Percentiles rank a stretch among this genome's conserved stretches.
Conservation (phyloP, 1,139 yeast genomes). For the Debaryomyces subglobosus region DNA sequence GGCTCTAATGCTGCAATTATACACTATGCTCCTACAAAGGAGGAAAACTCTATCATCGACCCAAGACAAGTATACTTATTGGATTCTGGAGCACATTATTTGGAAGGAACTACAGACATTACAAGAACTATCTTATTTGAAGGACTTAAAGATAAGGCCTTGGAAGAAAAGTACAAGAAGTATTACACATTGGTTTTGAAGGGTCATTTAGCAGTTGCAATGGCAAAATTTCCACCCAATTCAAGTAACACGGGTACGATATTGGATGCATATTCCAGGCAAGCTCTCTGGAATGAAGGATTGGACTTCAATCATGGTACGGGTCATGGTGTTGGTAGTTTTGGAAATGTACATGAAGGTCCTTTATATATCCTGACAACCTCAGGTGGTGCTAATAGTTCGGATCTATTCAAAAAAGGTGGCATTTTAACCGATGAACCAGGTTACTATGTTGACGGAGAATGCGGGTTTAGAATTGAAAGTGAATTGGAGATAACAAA, state of each 20-base stretch:
- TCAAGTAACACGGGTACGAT: conserved; percentile 43
- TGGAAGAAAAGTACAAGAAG: conserved; percentile 33
- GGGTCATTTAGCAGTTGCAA: conserved; percentile 58
- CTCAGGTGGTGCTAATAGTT: conserved; percentile 35
- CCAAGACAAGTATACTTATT: conserved; percentile 45
- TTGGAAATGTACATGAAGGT: conserved; percentile 59
- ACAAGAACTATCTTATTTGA: conserved; percentile 54
- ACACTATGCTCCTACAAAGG: conserved; percentile 57
- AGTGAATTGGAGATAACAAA: conserved; percentile 52
- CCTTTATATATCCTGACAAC: conserved; percentile 53
- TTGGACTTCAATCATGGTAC: conserved; percentile 60
- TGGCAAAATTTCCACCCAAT: conserved; percentile 51
- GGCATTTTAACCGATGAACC: conserved; percentile 60
- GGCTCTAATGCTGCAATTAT: conserved; percentile 59
- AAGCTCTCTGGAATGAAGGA: conserved; percentile 57
- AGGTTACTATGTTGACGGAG: conserved; percentile 55
- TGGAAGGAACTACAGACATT: conserved; percentile 55
- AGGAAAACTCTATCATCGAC: conserved; percentile 42
- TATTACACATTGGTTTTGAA: conserved; percentile 55
- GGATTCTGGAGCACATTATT: conserved; percentile 59
- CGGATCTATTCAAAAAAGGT: conserved; percentile 44
- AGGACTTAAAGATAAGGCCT: conserved; percentile 16
- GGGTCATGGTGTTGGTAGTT: conserved; percentile 63
- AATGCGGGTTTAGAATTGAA: conserved; percentile 57
- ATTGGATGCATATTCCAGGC: conserved; percentile 54